These are phyloP conservation scores for Golubevia sp. DNA, from an alignment of 1,284 basidiomycete species.

Conservation along the genomic window DNA sequence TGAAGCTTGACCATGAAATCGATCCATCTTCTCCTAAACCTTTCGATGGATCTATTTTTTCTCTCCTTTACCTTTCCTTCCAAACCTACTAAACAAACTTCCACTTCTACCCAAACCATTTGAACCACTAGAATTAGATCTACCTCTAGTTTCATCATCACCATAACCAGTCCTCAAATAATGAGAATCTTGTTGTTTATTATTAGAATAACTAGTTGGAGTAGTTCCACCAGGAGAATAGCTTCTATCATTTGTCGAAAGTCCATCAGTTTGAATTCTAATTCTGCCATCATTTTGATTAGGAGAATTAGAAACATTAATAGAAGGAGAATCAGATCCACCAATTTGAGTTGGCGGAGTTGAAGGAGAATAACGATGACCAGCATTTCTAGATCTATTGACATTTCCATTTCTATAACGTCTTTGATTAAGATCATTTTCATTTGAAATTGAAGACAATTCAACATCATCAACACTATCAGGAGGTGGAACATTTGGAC, in stretches of 20 bases:
- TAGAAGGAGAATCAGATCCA: background rate
- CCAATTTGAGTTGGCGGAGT: slow-evolving; percentile 16
- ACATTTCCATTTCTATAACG: slow-evolving; percentile 16
- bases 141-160: background rate
- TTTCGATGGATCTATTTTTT: too few species aligned
- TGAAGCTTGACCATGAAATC: too few species aligned
- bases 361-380: slow-evolving; percentile 36
- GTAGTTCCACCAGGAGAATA: slow-evolving; percentile 1
- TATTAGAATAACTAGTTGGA: background rate
- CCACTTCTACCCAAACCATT: slow-evolving; percentile 6
- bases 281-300: too few species aligned
- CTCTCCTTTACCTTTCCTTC: background rate
- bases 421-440: slow-evolving; percentile 4
- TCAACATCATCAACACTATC: slow-evolving; percentile 33
- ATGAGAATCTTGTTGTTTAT: background rate
- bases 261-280: too few species aligned
- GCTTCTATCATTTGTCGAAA: background rate
- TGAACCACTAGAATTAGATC: background rate
- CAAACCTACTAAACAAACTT: slow-evolving; percentile 7
- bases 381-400: too few species aligned
- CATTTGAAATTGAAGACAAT: background rate
- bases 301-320: background rate
- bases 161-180: background rate
- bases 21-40: too few species aligned
- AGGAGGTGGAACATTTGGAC: slow-evolving; percentile 43